Percentiles rank a stretch among this genome's conserved stretches.
phyloP scores from a whole-genome alignment of 1,284 basidiomycete species.

The Trametes pubescens region DNA sequence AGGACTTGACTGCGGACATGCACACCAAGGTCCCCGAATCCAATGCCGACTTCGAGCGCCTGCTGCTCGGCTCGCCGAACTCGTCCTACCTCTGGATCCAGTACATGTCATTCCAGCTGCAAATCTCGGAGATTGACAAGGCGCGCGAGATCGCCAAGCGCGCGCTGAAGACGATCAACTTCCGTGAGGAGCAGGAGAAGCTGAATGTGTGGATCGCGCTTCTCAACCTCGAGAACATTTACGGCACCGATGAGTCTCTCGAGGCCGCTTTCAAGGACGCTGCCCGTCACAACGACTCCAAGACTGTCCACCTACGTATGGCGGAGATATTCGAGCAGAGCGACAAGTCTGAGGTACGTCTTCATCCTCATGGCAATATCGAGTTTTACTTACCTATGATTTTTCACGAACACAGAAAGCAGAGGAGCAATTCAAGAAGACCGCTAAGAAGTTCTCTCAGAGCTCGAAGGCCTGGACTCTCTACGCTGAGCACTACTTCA shows the following conservation, averaged over 20 bases:
- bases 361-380: not conserved
- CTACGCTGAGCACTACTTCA: conserved; percentile 85
- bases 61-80: conserved; percentile 95
- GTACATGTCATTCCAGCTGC: conserved; percentile 98
- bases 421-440: conserved; percentile 85
- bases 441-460: conserved; percentile 92
- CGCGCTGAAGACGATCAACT: conserved; percentile 90
- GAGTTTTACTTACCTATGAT: not conserved
- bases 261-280: conserved; percentile 92
- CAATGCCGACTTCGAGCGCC: conserved; percentile 92
- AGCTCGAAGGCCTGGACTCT: conserved; percentile 93
- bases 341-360: conserved; percentile 79
- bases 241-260: conserved; percentile 85
- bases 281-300: conserved; percentile 89
- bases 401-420: conserved; percentile 65
- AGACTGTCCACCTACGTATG: conserved; percentile 87
- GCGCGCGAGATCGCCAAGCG: conserved; percentile 89
- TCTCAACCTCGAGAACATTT: conserved; percentile 94
- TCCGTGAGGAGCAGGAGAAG: conserved; percentile 96
- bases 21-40: conserved; percentile 89
- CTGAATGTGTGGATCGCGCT: conserved; percentile 98
- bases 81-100: conserved; percentile 99
- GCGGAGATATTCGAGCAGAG: conserved; percentile 87
- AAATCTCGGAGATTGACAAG: conserved; percentile 94
- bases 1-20: conserved; percentile 88